These are phyloP conservation scores for Cladobotryum mycophilum DNA, from an alignment of 2,329 filamentous ascomycete species.

Conservation along the genomic window DNA sequence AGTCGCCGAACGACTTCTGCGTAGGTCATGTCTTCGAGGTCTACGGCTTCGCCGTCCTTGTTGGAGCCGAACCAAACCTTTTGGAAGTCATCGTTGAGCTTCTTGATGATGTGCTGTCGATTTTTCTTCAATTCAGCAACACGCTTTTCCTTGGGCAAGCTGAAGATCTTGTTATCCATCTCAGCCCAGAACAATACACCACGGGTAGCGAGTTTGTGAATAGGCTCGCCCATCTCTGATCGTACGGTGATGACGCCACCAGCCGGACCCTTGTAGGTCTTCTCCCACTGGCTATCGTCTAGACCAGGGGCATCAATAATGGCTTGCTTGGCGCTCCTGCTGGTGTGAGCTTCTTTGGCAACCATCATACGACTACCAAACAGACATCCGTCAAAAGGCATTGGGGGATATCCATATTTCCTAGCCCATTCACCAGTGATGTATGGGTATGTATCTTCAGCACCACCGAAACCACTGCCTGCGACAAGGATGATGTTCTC, in stretches of 20 bases:
- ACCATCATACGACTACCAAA: slow-evolving; percentile 95
- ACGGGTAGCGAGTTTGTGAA: slow-evolving; percentile 95
- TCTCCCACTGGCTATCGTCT: slow-evolving; percentile 79
- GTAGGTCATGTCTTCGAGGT: slow-evolving; percentile 95
- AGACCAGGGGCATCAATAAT: slow-evolving; percentile 82
- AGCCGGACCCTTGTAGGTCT: slow-evolving; percentile 84
- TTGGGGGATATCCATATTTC: slow-evolving; percentile 78
- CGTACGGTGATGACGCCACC: slow-evolving; percentile 94
- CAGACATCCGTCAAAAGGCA: slow-evolving; percentile 89
- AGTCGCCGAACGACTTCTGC: slow-evolving; percentile 79
- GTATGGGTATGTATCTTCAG: slow-evolving; percentile 88
- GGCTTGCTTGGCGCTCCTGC: slow-evolving; percentile 78
- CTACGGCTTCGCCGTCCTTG: slow-evolving; percentile 70
- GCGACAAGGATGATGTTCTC: slow-evolving; percentile 85
- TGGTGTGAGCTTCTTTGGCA: slow-evolving; percentile 85
- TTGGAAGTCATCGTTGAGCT: slow-evolving; percentile 92
- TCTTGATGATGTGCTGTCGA: slow-evolving; percentile 87
- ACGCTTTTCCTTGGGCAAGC: slow-evolving; percentile 89
- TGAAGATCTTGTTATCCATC: slow-evolving; percentile 98
- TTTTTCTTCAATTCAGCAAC: slow-evolving; percentile 82
- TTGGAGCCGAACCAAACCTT: slow-evolving; percentile 96
- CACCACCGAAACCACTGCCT: slow-evolving; percentile 84
- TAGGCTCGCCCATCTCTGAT: slow-evolving; percentile 99
- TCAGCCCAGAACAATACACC: slow-evolving; percentile 97
- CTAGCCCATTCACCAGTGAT: slow-evolving; percentile 84